Evolutionary conservation across 129 eudicot species (phyloP), one percentile per base, ranked within the genome.

Genomic region (Scalesia atractyloides): DNA sequence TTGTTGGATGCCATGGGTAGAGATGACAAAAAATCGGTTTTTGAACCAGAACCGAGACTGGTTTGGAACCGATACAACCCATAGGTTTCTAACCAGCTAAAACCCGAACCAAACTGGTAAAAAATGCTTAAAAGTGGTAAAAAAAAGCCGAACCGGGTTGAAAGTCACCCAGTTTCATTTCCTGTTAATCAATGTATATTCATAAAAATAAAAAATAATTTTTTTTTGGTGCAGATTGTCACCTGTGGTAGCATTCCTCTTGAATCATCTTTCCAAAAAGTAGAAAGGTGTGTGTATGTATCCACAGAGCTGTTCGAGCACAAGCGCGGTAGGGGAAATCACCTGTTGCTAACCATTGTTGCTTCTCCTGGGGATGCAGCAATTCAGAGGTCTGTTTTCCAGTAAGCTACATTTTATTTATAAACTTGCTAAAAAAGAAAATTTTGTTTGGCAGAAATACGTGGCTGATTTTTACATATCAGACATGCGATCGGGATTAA

Each of bases 231-330:
- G 66, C 76, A 95, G 99, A 90, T 95, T 72, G 99, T 95, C 57
- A 95, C 99, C 8, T 95, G 99, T 73, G 99, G 99, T 36, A 95
- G 99, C 59, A 86, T 90, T 62, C 96, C 99, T 20, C 96, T 95
- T 65, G 99, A 95, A 86, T 86, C 99, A 57, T 91, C 99, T 7
- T 95, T 95, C 79, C 97, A 88, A 73, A 88, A 78, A 81, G 84
- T 88, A 30, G 88, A 88, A 1, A 84, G 99, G 79, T 95, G 99
- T 59, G 94, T 90, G 11, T 95, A 88, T 73, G 93, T 80, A 19
- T 88, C 99, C 22, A 86, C 97, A 17, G 99, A 95, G 69, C 71
- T 95, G 84, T 80, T 83, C 76, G 99, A 95, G 74, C 88, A 84
- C 81, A 79, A 84, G 79, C 87, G 97, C 15, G 66, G 66, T 7